Percentiles rank a stretch among this genome's conserved stretches.
These are phyloP conservation scores for Colletotrichum liriopes DNA, from an alignment of 2,329 filamentous ascomycete genomes.

Conservation along the genomic window DNA sequence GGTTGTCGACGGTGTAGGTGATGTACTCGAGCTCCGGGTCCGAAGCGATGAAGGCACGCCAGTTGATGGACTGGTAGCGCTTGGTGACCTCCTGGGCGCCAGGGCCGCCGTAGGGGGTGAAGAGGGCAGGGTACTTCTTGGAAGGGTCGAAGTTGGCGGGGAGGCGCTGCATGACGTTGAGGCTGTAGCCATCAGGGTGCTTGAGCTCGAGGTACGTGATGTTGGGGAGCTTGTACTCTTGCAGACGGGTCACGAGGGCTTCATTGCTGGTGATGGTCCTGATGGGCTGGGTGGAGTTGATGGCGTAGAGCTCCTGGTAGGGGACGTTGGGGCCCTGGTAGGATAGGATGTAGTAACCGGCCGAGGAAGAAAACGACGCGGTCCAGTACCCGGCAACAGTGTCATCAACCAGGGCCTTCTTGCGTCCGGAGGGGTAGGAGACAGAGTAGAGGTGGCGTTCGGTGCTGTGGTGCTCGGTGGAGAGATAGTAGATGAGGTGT, in stretches of 20 bases:
- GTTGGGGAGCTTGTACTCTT: slow-evolving; percentile 74
- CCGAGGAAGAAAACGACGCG: slow-evolving; percentile 75
- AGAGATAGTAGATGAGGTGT: slow-evolving; percentile 75
- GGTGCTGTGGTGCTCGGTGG: slow-evolving; percentile 76
- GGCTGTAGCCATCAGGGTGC: slow-evolving; percentile 72
- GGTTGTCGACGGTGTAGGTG: slow-evolving; percentile 78
- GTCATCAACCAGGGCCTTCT: slow-evolving; percentile 75
- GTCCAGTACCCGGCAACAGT: slow-evolving; percentile 71
- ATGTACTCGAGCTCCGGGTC: slow-evolving; percentile 79
- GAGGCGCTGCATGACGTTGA: slow-evolving; percentile 77
- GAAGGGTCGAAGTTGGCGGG: slow-evolving; percentile 74
- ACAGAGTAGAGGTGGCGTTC: slow-evolving; percentile 79
- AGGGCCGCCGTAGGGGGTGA: slow-evolving; percentile 79
- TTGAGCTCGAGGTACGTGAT: slow-evolving; percentile 75
- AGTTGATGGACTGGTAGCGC: slow-evolving; percentile 68
- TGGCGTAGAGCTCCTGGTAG: slow-evolving; percentile 77
- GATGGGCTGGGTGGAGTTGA: slow-evolving; percentile 68
- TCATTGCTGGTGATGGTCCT: slow-evolving; percentile 74
- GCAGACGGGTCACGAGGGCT: slow-evolving; percentile 68
- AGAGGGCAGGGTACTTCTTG: slow-evolving; percentile 77
- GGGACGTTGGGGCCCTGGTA: slow-evolving; percentile 78
- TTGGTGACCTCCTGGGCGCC: slow-evolving; percentile 75
- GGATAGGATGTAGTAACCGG: slow-evolving; percentile 76
- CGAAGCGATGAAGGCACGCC: slow-evolving; percentile 75
- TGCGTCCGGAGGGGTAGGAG: slow-evolving; percentile 68